Percentiles rank a stretch among this genome's conserved stretches.
These are phyloP conservation scores for Tetradesmus obliquus DNA, from an alignment of 139 green algal genomes.

Conservation along the genomic window DNA sequence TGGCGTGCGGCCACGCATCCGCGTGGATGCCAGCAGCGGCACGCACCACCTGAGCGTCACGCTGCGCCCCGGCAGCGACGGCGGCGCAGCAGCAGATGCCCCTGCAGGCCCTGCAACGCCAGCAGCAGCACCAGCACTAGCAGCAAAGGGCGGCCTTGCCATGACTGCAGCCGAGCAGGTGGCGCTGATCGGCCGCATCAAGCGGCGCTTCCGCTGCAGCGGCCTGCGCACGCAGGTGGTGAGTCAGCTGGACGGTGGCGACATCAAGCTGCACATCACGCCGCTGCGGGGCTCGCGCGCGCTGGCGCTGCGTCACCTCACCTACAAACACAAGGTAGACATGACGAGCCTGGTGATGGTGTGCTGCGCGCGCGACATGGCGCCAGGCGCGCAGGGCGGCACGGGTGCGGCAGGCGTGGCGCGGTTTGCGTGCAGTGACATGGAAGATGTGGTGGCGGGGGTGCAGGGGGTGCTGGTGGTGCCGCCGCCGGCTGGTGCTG, in stretches of 20 bases:
- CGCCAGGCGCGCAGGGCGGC: not conserved
- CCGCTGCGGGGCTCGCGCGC: constrained; percentile 79
- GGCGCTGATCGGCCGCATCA: constrained; percentile 43
- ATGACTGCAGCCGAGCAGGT: constrained; percentile 11
- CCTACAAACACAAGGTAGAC: constrained; percentile 58
- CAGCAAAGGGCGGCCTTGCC: not conserved
- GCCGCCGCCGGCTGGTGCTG: constrained; percentile 25
- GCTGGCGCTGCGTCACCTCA: constrained; percentile 83
- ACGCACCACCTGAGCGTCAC: constrained; percentile 45
- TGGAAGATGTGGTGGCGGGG: constrained; percentile 66
- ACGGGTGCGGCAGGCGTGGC: not conserved
- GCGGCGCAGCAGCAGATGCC: not conserved
- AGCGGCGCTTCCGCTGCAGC: constrained; percentile 53
- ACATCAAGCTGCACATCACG: constrained; percentile 81
- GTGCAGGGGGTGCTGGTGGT: constrained; percentile 65
- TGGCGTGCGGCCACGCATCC: constrained; percentile 6
- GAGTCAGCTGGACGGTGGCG: constrained; percentile 53
- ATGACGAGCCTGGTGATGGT: constrained; percentile 59
- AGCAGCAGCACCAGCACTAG: constrained; percentile 4
- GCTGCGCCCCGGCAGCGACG: not conserved
- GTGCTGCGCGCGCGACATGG: constrained; percentile 36
- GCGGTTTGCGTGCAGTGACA: constrained; percentile 52
- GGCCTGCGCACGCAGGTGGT: constrained; percentile 59
- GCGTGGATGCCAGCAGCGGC: constrained; percentile 28
- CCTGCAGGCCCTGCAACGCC: not conserved